These are phyloP conservation scores for Capsicum rhomboideum DNA, from an alignment of 257 asterid genomes.

Conservation along the genomic window DNA sequence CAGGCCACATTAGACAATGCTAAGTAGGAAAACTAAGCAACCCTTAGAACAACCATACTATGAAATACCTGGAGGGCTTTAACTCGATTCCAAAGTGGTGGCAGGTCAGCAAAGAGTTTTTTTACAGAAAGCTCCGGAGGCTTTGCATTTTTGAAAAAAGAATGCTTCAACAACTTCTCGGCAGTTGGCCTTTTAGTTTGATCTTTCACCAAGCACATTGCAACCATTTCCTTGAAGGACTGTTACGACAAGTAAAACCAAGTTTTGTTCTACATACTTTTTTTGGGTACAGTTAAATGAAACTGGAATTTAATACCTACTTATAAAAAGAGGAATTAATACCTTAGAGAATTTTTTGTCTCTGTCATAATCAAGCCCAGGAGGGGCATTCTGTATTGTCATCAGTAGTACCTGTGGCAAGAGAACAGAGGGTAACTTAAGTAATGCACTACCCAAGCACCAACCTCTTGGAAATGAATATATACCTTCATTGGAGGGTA, in stretches of 20 bases:
- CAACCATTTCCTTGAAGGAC: conserved; percentile 99
- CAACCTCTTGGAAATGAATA: conserved; percentile 7
- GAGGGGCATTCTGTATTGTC: conserved; percentile 99
- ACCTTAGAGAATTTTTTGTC: conserved; percentile 99
- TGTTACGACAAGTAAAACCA: conserved; percentile 25
- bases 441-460: background rate
- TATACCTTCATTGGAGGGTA: conserved; percentile 99
- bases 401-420: conserved; percentile 74
- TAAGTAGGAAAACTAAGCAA: conserved; percentile 5
- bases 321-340: background rate
- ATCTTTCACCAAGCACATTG: conserved; percentile 99
- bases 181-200: conserved; percentile 98
- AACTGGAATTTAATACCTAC: background rate
- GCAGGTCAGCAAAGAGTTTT: conserved; percentile 78
- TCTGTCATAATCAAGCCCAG: conserved; percentile 99
- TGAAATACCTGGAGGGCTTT: conserved; percentile 80
- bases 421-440: conserved; percentile 3
- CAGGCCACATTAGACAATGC: conserved; percentile 9
- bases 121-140: conserved; percentile 90
- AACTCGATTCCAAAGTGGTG: conserved; percentile 90
- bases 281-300: background rate
- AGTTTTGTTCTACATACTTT: background rate
- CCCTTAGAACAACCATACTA: conserved; percentile 3
- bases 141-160: conserved; percentile 85
- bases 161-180: conserved; percentile 84